Base-by-base conservation (phyloP, 148 eudicot genomes). In the Nepenthes mirabilis region DNA sequence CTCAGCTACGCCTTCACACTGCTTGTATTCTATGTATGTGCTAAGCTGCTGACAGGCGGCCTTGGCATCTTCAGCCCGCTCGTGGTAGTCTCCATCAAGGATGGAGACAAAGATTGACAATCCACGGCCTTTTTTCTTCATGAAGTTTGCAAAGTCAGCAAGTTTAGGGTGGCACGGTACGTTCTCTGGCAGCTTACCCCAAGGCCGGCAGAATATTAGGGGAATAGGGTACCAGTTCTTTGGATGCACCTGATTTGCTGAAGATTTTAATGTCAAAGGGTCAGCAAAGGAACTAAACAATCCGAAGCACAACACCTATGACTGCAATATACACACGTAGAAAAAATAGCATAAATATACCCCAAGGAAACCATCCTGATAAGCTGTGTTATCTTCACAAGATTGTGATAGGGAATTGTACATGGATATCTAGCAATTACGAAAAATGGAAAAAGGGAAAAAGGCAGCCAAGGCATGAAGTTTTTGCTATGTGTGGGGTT, bases 151-250 rank as follows among this genome's bases (percentile, higher is more conserved):
- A 64, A 93, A 93, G 70, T 93, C 99, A 1, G 99, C 99, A 23
- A 93, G 95, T 66, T 93, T 93, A n/a, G 99, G 99, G 70, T 93
- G 99, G 75, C 99, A 93, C 2, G 99, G 97, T 11, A 93, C 99
- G 57, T 89, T 93, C 65, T 89, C 99, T 1, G 99, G 99, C 35
- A 93, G 78, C 77, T 89, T 89, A 33, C 99, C 99, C 99, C 99
- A 93, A 43, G 99, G 99, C 55, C 99, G 87, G 73, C 99, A 93
- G 79, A 93, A 93, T 57, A 93, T 72, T 48, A 93, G 87, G 14
- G 99, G 99, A 53, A 93, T 93, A 14, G 99, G 99, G 53, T 93
- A 93, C 99, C 99, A 93, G 61, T 93, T 93, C 80, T 93, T 93
- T 9, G 99, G 91, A 67, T 93, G 99, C 66, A 93, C 99, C 61